These are phyloP conservation scores for Sphaerobolus stellatus DNA, from an alignment of 1,284 basidiomycete species.

Conservation along the genomic window DNA sequence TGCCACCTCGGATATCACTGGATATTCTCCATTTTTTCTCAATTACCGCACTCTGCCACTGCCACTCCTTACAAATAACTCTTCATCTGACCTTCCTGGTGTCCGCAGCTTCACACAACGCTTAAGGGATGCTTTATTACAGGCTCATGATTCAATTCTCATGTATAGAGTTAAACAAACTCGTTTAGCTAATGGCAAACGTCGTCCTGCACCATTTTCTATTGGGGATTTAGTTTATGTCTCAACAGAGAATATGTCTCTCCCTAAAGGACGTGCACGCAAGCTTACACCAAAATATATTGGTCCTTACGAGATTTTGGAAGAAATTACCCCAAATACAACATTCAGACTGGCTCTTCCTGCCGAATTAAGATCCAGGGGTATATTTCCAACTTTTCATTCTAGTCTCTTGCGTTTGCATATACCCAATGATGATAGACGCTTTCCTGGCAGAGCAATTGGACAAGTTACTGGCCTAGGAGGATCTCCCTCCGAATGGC, in stretches of 20 bases:
- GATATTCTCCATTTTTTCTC: constrained; percentile 32
- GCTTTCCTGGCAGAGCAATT: constrained; percentile 21
- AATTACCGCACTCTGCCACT: constrained; percentile 29
- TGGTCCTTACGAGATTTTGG: constrained; percentile 28
- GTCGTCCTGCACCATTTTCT: constrained; percentile 20
- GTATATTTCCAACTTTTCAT: constrained; percentile 34
- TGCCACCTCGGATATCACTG: constrained; percentile 24
- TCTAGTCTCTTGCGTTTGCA: constrained; percentile 26
- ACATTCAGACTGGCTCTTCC: constrained; percentile 29
- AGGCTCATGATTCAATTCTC: constrained; percentile 34
- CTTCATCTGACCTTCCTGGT: constrained; percentile 23
- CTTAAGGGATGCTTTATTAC: constrained; percentile 27
- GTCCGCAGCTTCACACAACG: constrained; percentile 25
- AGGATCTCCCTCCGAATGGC: constrained; percentile 27
- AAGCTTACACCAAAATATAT: constrained; percentile 36
- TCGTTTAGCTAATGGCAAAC: constrained; percentile 28
- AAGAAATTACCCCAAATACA: constrained; percentile 29
- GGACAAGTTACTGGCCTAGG: constrained; percentile 21
- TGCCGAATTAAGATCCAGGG: constrained; percentile 18
- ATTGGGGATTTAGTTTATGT: constrained; percentile 32
- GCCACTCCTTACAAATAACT: constrained; percentile 27
- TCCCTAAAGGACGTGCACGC: constrained; percentile 20
- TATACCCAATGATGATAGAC: constrained; percentile 17
- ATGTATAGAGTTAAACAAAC: constrained; percentile 28
- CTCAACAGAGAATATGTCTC: constrained; percentile 29